phyloP scores from a whole-genome alignment of 192 early-diverging fungal genomes.

The Entomortierella beljakovae region DNA sequence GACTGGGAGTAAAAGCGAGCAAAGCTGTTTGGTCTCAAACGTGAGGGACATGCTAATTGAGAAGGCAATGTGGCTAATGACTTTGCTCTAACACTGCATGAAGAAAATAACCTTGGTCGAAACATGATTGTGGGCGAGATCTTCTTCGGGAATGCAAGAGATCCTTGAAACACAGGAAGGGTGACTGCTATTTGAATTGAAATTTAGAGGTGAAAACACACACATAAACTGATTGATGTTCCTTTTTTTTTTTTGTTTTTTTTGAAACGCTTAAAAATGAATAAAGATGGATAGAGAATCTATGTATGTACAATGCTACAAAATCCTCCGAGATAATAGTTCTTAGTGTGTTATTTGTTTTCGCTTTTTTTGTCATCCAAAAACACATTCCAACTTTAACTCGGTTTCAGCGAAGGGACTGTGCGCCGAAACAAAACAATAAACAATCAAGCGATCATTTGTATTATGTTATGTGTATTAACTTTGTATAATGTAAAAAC shows the following conservation, averaged over 20 bases:
- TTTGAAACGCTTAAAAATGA: no score
- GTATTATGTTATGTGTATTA: not conserved
- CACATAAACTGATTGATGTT: no score
- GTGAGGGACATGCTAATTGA: not conserved
- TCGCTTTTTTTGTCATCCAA: not conserved
- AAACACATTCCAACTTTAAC: not conserved
- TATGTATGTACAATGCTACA: no score
- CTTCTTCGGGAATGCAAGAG: no score
- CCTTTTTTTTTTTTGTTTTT: no score
- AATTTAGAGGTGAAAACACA: no score
- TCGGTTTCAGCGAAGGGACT: not conserved
- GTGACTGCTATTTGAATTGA: no score
- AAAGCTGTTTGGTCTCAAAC: not conserved
- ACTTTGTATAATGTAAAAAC: no score
- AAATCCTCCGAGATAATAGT: no score
- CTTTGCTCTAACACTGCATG: not conserved
- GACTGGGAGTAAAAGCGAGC: conserved; percentile 9
- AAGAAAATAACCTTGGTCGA: not conserved
- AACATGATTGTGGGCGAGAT: conserved; percentile 5
- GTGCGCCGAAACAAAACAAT: not conserved
- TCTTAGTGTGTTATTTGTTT: not conserved
- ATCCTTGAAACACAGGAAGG: no score
- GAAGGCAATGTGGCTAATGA: not conserved
- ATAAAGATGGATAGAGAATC: no score
- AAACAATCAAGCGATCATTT: no score